These are phyloP conservation scores for Trichaptum fuscoviolaceum DNA, from an alignment of 768 basidiomycete species.

Conservation along the genomic window DNA sequence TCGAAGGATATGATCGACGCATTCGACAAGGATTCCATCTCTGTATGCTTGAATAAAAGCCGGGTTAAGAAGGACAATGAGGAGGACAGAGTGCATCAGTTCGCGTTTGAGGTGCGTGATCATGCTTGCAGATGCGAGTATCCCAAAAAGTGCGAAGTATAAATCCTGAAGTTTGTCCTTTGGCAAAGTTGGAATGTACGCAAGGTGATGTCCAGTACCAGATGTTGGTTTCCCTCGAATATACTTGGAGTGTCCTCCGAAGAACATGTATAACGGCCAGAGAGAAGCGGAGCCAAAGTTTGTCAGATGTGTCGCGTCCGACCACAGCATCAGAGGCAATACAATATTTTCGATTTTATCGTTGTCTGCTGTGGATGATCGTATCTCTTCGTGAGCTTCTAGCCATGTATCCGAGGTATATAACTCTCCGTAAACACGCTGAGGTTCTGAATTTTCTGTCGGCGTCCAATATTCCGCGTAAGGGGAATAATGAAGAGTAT, in stretches of 20 bases:
- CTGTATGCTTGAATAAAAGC: conserved; percentile 6
- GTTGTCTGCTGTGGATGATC: neutral
- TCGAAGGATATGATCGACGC: too few relatives aligned
- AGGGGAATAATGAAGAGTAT: too few relatives aligned
- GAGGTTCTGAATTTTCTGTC: neutral
- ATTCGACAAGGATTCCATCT: conserved; percentile 10
- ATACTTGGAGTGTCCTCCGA: conserved; percentile 22
- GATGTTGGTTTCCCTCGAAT: conserved; percentile 19
- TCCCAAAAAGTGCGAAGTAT: too few relatives aligned
- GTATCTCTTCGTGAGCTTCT: conserved; percentile 8
- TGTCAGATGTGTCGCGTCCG: neutral
- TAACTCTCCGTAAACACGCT: neutral
- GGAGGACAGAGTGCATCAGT: neutral
- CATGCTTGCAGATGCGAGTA: too few relatives aligned
- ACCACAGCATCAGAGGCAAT: neutral
- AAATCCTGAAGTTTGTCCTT: too few relatives aligned
- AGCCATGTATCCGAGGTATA: neutral
- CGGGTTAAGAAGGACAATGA: neutral
- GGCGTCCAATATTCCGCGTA: neutral
- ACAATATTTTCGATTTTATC: neutral
- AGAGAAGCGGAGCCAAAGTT: conserved; percentile 16
- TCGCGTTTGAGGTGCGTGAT: neutral
- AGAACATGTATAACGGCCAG: conserved; percentile 7
- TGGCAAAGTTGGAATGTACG: neutral
- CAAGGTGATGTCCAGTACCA: conserved; percentile 16